Conservation (phyloP, 768 basidiomycete genomes). For the Cystobasidiopsis lactophilus region DNA sequence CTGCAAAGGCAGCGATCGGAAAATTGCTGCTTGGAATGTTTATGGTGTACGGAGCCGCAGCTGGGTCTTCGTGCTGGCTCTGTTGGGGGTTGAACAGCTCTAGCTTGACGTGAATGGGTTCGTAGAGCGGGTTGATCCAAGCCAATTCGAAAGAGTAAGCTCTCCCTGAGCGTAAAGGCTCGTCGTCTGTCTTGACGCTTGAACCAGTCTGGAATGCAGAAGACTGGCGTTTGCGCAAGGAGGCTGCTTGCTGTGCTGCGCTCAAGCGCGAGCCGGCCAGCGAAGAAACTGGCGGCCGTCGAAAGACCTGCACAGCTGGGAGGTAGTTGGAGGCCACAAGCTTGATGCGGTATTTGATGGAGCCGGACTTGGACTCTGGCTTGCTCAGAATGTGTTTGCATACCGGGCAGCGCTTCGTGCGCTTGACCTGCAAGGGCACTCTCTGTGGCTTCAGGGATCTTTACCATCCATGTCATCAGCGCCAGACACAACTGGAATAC, state of each 20-base stretch:
- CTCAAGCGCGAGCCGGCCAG: constrained; percentile 6
- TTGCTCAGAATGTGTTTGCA: constrained; percentile 96
- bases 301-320: constrained; percentile 51
- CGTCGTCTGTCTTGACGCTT: constrained; percentile 6
- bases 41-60: constrained; percentile 39
- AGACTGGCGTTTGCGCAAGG: background rate
- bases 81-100: constrained; percentile 31
- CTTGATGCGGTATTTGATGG: constrained; percentile 88
- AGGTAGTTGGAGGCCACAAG: constrained; percentile 86
- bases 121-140: constrained; percentile 84
- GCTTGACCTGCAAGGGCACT: constrained; percentile 77
- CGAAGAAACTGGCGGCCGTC: constrained; percentile 23
- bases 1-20: constrained; percentile 69
- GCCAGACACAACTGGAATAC: background rate
- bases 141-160: constrained; percentile 75
- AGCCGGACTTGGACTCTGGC: constrained; percentile 90
- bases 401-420: constrained; percentile 78
- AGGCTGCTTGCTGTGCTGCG: background rate
- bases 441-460: constrained; percentile 72
- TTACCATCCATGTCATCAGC: background rate
- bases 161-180: constrained; percentile 44
- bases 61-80: background rate
- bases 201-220: background rate
- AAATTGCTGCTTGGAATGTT: constrained; percentile 55
- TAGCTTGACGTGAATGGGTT: constrained; percentile 78